A percentile compares a stretch with the other conserved stretches of the same genome.
Conservation (phyloP, 2,329 filamentous ascomycete species). For the Leptosphaerulina australis region DNA sequence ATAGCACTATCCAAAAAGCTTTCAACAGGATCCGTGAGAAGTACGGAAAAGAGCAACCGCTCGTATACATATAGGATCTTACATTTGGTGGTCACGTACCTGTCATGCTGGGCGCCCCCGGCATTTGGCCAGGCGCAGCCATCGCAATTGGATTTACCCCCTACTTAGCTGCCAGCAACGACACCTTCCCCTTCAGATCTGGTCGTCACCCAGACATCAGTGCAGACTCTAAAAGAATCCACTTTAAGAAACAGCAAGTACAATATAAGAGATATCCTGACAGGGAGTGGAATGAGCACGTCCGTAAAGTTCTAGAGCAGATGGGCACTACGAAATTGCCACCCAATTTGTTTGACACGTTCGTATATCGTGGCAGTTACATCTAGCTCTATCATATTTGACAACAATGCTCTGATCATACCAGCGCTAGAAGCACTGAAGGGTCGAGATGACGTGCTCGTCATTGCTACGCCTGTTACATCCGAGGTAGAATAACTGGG, state of each 20-base stretch:
- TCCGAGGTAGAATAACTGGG: slow-evolving; percentile 23
- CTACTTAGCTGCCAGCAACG: slow-evolving; percentile 16
- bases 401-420: slow-evolving; percentile 52
- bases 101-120: slow-evolving; percentile 40
- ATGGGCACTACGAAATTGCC: slow-evolving; percentile 6
- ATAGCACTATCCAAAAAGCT: slow-evolving; percentile 42
- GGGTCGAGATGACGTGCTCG: slow-evolving; percentile 48
- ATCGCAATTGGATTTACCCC: slow-evolving; percentile 50
- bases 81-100: slow-evolving; percentile 46
- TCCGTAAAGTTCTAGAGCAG: slow-evolving; percentile 14
- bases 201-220: slow-evolving; percentile 19
- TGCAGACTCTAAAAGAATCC: slow-evolving; percentile 9
- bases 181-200: slow-evolving; percentile 22
- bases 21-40: slow-evolving; percentile 36
- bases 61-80: slow-evolving; percentile 55
- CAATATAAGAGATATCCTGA: slow-evolving; percentile 9
- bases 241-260: slow-evolving; percentile 13
- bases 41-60: slow-evolving; percentile 42
- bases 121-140: slow-evolving; percentile 46
- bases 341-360: slow-evolving; percentile 28
- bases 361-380: slow-evolving; percentile 52
- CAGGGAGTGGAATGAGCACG: slow-evolving; percentile 24
- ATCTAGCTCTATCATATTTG: slow-evolving; percentile 54
- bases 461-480: slow-evolving; percentile 45
- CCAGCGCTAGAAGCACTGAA: slow-evolving; percentile 54